Base-by-base conservation (phyloP, 2,329 filamentous ascomycete species). In the Plenodomus biglobosus region DNA sequence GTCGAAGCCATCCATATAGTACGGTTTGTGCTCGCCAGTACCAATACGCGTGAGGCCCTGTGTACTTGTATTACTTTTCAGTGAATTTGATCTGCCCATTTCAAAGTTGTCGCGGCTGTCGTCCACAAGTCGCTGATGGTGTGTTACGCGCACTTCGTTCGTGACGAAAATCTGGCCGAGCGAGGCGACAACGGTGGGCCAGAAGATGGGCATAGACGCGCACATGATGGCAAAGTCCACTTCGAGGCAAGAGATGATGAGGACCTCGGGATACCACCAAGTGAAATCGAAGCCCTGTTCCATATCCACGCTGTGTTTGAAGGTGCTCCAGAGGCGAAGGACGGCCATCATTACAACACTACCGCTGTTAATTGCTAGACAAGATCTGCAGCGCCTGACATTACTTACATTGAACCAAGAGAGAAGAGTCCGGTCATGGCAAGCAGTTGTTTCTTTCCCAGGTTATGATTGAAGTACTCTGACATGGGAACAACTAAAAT, bases 151-250 rank as follows among this genome's bases (percentile, higher is more conserved):
- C 16, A 71, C 65, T 48, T 72, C 68, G 36, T 65, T 62, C 3
- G 65, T 66, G 35, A 71, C 63, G 37, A 70, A 67, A 27, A 71
- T 72, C 6, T 66, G 55, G 8, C 54, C 61, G 38, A 58, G 58
- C n/a, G 58, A 56, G n/a, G 55, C 42, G 11, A 63, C 46, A 27
- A 72, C 53, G 13, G 59, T 51, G 6, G 67, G 68, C 69, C 69
- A 72, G 58, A 72, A 71, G 27, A 71, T 69, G 15, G 69, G 69
- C 48, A 72, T 67, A 8, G 64, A 68, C 22, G 66, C 68, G 52
- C 63, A 69, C 19, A 69, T 64, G 45, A 71, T 69, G 13, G 68
- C 68, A 38, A 71, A 63, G 27, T 70, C 61, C 40, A 71, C 53
- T 46, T 71, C 68, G 27, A 71, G 54, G 38, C 56, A 62, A 13